Conservation (phyloP, 2,329 filamentous ascomycete species). For the Hymenoscyphus scutula region DNA sequence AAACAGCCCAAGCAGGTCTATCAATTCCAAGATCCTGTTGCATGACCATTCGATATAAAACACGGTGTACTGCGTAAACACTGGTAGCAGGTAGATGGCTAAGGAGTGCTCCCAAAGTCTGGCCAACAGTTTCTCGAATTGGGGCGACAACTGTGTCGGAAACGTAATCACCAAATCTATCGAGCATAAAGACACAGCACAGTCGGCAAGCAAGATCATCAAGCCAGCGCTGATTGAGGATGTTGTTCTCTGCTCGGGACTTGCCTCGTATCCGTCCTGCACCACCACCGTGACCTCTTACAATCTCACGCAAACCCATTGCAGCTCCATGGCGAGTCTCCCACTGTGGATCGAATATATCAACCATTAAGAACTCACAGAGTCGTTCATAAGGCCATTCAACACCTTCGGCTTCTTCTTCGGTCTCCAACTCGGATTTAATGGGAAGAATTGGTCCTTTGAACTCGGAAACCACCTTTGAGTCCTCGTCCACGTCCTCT, state of each 20-base stretch:
- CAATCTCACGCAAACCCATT: slow-evolving; percentile 87
- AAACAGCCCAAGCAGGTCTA: slow-evolving; percentile 84
- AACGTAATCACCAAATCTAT: slow-evolving; percentile 96
- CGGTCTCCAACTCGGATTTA: slow-evolving; percentile 80
- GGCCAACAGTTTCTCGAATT: slow-evolving; percentile 91
- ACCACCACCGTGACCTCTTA: slow-evolving; percentile 86
- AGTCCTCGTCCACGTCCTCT: slow-evolving; percentile 78
- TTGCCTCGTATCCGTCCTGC: slow-evolving; percentile 76
- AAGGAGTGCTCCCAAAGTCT: slow-evolving; percentile 85
- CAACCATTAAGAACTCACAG: slow-evolving; percentile 89
- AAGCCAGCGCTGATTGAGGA: slow-evolving; percentile 79
- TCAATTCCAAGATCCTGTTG: slow-evolving; percentile 76
- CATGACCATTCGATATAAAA: slow-evolving; percentile 88
- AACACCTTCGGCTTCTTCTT: slow-evolving; percentile 71
- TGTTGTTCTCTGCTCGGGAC: slow-evolving; percentile 70
- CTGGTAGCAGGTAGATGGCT: slow-evolving; percentile 77
- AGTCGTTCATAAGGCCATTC: slow-evolving; percentile 95
- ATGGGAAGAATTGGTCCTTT: slow-evolving; percentile 80
- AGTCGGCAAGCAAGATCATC: slow-evolving; percentile 94
- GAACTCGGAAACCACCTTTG: slow-evolving; percentile 91
- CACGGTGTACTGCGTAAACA: slow-evolving; percentile 79
- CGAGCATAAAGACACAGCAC: slow-evolving; percentile 94
- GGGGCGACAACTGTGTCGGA: slow-evolving; percentile 96
- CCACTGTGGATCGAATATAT: slow-evolving; percentile 92
- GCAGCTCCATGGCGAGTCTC: slow-evolving; percentile 94